A percentile compares a stretch with the other conserved stretches of the same genome.
Evolutionary conservation across 768 basidiomycete genomes (phyloP).

Genomic region (Podaxis sp.): DNA sequence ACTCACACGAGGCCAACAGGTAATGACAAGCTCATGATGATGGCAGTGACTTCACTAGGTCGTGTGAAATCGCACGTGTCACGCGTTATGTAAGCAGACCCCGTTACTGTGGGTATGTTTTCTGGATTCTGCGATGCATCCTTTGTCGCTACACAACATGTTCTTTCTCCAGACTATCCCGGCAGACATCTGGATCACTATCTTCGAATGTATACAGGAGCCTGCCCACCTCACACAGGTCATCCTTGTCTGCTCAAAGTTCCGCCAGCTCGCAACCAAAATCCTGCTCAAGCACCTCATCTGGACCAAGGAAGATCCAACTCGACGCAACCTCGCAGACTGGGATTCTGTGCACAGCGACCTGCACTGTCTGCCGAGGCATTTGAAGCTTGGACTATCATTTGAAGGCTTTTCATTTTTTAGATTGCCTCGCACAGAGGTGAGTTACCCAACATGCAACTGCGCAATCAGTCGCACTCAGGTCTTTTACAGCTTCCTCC

Average conservation of each 20-base stretch:
- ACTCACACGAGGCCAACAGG: neutral
- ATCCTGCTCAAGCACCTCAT: conserved; percentile 21
- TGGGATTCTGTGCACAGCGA: conserved; percentile 17
- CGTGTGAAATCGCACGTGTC: neutral
- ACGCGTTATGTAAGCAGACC: conserved; percentile 7
- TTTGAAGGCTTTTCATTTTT: conserved; percentile 15
- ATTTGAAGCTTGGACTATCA: conserved; percentile 18
- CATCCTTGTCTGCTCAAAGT: conserved; percentile 20
- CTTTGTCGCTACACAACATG: conserved; percentile 9
- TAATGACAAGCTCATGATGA: neutral
- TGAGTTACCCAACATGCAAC: neutral
- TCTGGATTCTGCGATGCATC: conserved; percentile 4
- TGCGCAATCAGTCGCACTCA: neutral
- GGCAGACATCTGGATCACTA: conserved; percentile 27
- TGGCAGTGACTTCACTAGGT: neutral
- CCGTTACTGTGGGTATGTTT: conserved; percentile 12
- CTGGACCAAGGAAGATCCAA: conserved; percentile 19
- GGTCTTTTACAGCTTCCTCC: neutral
- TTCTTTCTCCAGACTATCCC: conserved; percentile 17
- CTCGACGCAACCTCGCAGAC: conserved; percentile 19
- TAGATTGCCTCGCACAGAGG: neutral
- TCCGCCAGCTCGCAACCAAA: conserved; percentile 20
- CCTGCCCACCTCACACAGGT: conserved; percentile 19
- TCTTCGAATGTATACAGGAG: conserved; percentile 21
- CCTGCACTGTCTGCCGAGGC: conserved; percentile 15